Conservation (phyloP, 2,329 filamentous ascomycete genomes). For the Aureobasidium sp. region DNA sequence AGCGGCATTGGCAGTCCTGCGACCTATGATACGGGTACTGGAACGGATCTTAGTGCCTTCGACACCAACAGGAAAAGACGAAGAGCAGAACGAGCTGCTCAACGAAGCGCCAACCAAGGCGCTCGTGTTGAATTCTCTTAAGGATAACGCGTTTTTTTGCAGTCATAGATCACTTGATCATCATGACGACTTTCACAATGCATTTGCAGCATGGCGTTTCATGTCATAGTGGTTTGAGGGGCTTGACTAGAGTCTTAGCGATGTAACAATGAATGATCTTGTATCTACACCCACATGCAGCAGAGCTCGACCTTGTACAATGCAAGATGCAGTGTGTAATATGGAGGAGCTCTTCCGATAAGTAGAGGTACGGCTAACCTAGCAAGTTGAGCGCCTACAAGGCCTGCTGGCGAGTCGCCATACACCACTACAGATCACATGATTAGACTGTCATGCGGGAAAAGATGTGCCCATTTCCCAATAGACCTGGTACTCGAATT, state of each 20-base stretch:
- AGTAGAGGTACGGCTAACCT: background rate
- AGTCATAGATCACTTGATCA: background rate
- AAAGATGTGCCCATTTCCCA: background rate
- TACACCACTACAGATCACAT: constrained; percentile 13
- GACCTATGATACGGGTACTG: constrained; percentile 31
- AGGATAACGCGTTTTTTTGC: background rate
- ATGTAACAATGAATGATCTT: background rate
- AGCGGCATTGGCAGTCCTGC: constrained; percentile 28
- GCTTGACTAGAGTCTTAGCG: background rate
- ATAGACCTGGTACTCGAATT: background rate
- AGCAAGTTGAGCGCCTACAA: background rate
- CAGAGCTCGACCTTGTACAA: background rate
- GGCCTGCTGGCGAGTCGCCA: background rate
- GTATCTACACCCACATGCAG: background rate
- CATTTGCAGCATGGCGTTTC: constrained; percentile 11
- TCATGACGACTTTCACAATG: background rate
- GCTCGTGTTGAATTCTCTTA: constrained; percentile 15
- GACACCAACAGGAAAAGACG: constrained; percentile 47
- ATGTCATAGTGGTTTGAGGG: background rate
- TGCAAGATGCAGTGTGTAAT: background rate
- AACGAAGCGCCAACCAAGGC: constrained; percentile 12
- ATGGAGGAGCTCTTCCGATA: background rate
- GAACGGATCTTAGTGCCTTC: constrained; percentile 39
- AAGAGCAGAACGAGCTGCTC: constrained; percentile 44
- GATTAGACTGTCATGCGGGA: background rate